These are phyloP conservation scores for Rehmannia glutinosa DNA, from an alignment of 257 asterid genomes.

Conservation along the genomic window DNA sequence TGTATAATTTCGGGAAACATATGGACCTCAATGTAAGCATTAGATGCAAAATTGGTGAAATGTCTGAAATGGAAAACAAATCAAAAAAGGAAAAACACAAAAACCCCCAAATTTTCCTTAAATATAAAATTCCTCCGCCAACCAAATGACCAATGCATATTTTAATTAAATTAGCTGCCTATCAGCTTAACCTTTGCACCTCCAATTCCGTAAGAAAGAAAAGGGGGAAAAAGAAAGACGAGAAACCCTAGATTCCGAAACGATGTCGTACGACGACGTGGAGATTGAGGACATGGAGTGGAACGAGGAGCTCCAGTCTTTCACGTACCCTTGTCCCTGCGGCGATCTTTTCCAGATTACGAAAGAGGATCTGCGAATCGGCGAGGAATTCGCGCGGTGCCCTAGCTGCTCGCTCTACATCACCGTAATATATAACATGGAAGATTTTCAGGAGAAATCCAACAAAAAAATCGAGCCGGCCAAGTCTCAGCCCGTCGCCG, in stretches of 20 bases:
- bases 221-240: background rate
- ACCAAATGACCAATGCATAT: too few relatives aligned
- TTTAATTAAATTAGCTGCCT: background rate
- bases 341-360: conserved; percentile 92
- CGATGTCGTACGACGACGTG: conserved; percentile 95
- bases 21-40: too few relatives aligned
- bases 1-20: too few relatives aligned
- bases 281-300: conserved; percentile 99
- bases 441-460: conserved; percentile 60
- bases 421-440: conserved; percentile 76
- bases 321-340: conserved; percentile 92
- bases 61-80: too few relatives aligned
- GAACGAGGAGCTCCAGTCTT: conserved; percentile 73
- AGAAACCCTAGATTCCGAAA: conserved; percentile 20
- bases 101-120: too few relatives aligned
- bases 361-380: conserved; percentile 68
- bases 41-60: too few relatives aligned
- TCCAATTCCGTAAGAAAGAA: background rate
- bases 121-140: too few relatives aligned
- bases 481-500: conserved; percentile 62
- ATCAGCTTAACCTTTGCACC: background rate
- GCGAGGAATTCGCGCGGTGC: conserved; percentile 92
- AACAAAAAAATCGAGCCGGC: conserved; percentile 43
- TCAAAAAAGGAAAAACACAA: too few relatives aligned
- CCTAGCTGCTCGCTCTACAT: conserved; percentile 93